These are phyloP conservation scores for Penicillium chermesinum DNA, from an alignment of 495 filamentous ascomycete genomes.

Conservation along the genomic window DNA sequence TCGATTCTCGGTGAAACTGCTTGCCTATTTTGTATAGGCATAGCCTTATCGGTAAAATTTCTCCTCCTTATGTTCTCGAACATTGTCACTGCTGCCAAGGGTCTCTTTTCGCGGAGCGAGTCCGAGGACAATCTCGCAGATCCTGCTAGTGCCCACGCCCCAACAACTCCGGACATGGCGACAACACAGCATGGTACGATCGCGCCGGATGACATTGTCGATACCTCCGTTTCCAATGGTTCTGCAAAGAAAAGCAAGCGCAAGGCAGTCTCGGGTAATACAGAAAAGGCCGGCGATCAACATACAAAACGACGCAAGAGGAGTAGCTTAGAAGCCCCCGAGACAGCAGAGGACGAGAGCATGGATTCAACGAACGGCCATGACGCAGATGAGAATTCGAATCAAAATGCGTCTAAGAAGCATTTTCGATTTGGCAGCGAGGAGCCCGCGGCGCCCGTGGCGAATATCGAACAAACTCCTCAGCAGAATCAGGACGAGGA, in stretches of 20 bases:
- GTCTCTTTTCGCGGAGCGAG: slow-evolving; percentile 34
- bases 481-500: slow-evolving; percentile 22
- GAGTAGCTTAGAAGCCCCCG: slow-evolving; percentile 20
- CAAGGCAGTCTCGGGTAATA: slow-evolving; percentile 22
- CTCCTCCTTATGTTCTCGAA: slow-evolving; percentile 39
- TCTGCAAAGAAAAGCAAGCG: slow-evolving; percentile 28
- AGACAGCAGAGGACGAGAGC: slow-evolving; percentile 11
- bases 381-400: slow-evolving; percentile 9
- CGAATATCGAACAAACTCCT: slow-evolving; percentile 17
- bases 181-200: slow-evolving; percentile 30
- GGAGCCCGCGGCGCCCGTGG: slow-evolving; percentile 32
- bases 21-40: not conserved
- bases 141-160: slow-evolving; percentile 13
- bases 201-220: slow-evolving; percentile 11
- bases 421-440: slow-evolving; percentile 44
- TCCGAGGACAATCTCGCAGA: slow-evolving; percentile 15
- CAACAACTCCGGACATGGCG: slow-evolving; percentile 32
- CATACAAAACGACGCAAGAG: slow-evolving; percentile 39
- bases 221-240: slow-evolving; percentile 17
- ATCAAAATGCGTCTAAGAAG: slow-evolving; percentile 21
- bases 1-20: not conserved
- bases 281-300: slow-evolving; percentile 21
- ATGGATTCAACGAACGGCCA: slow-evolving; percentile 9
- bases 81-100: slow-evolving; percentile 42
- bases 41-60: not conserved